phyloP scores from a whole-genome alignment of 768 basidiomycete genomes.

The Calocybe gangraenosa region DNA sequence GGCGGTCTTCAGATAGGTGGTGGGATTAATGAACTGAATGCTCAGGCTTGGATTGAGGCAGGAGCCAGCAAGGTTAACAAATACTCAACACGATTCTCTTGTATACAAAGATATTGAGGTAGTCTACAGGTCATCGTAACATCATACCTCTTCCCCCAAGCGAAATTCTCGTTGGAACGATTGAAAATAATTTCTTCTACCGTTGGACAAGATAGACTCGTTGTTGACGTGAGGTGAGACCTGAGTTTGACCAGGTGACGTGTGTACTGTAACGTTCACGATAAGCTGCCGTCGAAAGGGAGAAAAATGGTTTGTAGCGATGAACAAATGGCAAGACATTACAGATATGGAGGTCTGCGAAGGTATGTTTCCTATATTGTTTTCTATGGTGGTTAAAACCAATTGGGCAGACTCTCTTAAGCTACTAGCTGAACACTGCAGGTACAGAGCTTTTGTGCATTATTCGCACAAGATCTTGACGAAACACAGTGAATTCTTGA shows the following conservation, averaged over 20 bases:
- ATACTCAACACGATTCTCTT: not conserved
- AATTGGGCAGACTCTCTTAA: slow-evolving; percentile 64
- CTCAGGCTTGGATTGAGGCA: slow-evolving; percentile 75
- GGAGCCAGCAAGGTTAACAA: slow-evolving; percentile 80
- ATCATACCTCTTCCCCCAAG: slow-evolving; percentile 88
- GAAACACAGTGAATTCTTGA: slow-evolving; percentile 75
- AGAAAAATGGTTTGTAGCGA: slow-evolving; percentile 87
- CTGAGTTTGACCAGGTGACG: not conserved
- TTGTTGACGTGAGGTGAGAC: slow-evolving; percentile 88
- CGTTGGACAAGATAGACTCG: slow-evolving; percentile 82
- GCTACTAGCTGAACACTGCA: slow-evolving; percentile 76
- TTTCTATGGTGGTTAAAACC: not conserved
- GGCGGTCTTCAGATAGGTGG: slow-evolving; percentile 89
- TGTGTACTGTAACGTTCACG: too few relatives aligned
- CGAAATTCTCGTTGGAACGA: slow-evolving; percentile 70
- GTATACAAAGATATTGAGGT: not conserved
- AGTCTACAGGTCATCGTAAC: slow-evolving; percentile 90
- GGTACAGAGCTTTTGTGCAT: slow-evolving; percentile 28
- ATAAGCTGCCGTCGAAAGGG: slow-evolving; percentile 76
- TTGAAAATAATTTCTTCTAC: slow-evolving; percentile 55
- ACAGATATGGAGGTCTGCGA: slow-evolving; percentile 90
- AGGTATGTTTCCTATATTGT: slow-evolving; percentile 39
- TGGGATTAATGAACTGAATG: slow-evolving; percentile 81
- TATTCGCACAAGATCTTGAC: slow-evolving; percentile 3
- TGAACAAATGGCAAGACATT: slow-evolving; percentile 98